Base-by-base conservation (phyloP, 148 eudicot species). In the Euryodendron excelsum region DNA sequence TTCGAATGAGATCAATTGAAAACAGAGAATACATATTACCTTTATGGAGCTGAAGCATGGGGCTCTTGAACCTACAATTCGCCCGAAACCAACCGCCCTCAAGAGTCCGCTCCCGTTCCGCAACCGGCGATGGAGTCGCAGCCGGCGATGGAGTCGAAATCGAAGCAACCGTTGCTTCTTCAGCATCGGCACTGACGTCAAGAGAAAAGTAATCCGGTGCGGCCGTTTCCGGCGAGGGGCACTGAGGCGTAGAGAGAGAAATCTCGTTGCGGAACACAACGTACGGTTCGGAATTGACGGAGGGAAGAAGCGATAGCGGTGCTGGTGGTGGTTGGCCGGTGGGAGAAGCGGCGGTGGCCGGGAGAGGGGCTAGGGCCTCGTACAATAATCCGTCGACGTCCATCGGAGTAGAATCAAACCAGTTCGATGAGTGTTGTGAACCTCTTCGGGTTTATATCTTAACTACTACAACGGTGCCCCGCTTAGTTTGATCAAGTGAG, bases 41-140 rank as follows among this genome's bases (percentile, higher is more conserved):
- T 90, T 91, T 89, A 72, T 96, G 99, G 63, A 96, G 97, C 85
- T 92, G 93, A 81, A 96, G 89, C 99, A 96, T 96, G 31, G 97
- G 97, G 82, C 98, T 91, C 71, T 82, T 93, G 66, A 93, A 91
- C 74, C 91, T 87, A 52, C 88, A 91, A 81, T 86, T 83, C 27
- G 88, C 75, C 13, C 94, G 90, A 86, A 96, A 96, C 99, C 98
- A 96, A 31, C 88, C 87, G 27, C 90, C 86, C 82, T 96, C 99
- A 21, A 96, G 86, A 69, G 75, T 83, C 83, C 86, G 25, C 63
- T 78, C 94, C 47, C 75, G 56, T 30, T 78, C 89, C 0, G 20
- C 72, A 64, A 74, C 77, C n/a, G 34, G 76, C 45, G 8, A 5
- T 5, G 45, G 5, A 64, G 70, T 79, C 25, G 47, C 33, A 15